Evolutionary conservation across 345 rosid genomes (phyloP), one percentile per base, ranked within the genome.

Genomic region (Sonneratia alba): DNA sequence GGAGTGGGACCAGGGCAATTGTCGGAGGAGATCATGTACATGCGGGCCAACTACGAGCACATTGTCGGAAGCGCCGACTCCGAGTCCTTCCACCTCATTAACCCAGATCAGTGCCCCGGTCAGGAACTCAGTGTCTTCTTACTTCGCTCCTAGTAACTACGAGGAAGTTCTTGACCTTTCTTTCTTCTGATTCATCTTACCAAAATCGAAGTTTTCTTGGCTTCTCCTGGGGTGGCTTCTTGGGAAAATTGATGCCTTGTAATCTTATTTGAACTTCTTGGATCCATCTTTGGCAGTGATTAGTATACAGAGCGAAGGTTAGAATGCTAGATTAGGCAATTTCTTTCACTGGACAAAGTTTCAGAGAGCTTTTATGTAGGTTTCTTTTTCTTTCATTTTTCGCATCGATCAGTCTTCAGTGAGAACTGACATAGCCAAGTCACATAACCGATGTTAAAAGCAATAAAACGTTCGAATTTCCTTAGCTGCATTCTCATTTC

Each of bases 111-210:
- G 66, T 81, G 82, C 72, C 67, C 86, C 7, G 89, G 97, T 71
- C 94, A 93, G 81, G 98, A 93, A 79, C 84, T 91, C 72, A 88
- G 96, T 64, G 79, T 93, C 70, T 93, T 91, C 91, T 85, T 89
- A 87, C 87, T 91, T 63, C 73, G 91, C 67, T 76, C 85, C 2
- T 56, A 75, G 72, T 78, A 75, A 79, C 27, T 69, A 68, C 27
- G 7, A 34, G 5, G 6, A 40, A 15, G 10, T 68, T 40, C 59
- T 7, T 53, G 59, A 13, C 51, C 32, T 6, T 70, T 38, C 27
- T 36, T 4, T 56, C 19, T 6, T 27, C 66, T 6, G 37, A 14
- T 62, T 59, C 64, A 24, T 55, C n/a, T 55, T 18, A 59, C 64
- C 34, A 59, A 24, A 36, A 24, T 59, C 62, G 62, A 9, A 22